phyloP scores from a whole-genome alignment of 1,139 yeast genomes.

The Blastobotrys arbuscula region DNA sequence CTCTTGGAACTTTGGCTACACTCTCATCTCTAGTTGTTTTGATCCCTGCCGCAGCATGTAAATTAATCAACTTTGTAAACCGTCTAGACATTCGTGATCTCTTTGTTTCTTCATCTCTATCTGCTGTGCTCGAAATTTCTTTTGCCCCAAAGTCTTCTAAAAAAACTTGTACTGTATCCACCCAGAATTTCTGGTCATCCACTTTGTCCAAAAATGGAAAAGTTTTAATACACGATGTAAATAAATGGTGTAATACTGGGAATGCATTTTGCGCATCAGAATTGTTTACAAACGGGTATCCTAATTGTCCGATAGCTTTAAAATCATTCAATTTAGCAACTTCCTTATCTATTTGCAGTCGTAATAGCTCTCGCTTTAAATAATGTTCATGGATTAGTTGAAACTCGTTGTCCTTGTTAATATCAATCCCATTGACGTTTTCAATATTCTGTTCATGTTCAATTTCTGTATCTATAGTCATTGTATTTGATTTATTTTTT shows the following conservation, averaged over 20 bases:
- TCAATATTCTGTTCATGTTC: too few relatives aligned
- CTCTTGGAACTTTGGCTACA: slow-evolving; percentile 42
- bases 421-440: not conserved
- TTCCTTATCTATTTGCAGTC: slow-evolving; percentile 57
- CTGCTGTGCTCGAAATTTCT: slow-evolving; percentile 63
- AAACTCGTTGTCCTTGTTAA: slow-evolving; percentile 19
- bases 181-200: slow-evolving; percentile 64
- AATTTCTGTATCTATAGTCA: too few relatives aligned
- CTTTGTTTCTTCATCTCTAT: slow-evolving; percentile 68
- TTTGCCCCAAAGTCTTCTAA: slow-evolving; percentile 69
- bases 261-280: slow-evolving; percentile 36
- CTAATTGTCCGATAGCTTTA: slow-evolving; percentile 58
- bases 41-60: slow-evolving; percentile 71
- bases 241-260: slow-evolving; percentile 65
- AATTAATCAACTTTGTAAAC: slow-evolving; percentile 53
- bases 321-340: slow-evolving; percentile 52
- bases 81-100: slow-evolving; percentile 59
- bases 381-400: slow-evolving; percentile 73
- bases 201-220: slow-evolving; percentile 68
- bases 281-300: slow-evolving; percentile 56
- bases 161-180: slow-evolving; percentile 68
- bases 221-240: slow-evolving; percentile 52
- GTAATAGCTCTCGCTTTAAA: slow-evolving; percentile 71
- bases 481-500: too few relatives aligned
- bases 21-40: slow-evolving; percentile 52